Conservation (phyloP, 345 rosid species). For the Syzygium grande region DNA sequence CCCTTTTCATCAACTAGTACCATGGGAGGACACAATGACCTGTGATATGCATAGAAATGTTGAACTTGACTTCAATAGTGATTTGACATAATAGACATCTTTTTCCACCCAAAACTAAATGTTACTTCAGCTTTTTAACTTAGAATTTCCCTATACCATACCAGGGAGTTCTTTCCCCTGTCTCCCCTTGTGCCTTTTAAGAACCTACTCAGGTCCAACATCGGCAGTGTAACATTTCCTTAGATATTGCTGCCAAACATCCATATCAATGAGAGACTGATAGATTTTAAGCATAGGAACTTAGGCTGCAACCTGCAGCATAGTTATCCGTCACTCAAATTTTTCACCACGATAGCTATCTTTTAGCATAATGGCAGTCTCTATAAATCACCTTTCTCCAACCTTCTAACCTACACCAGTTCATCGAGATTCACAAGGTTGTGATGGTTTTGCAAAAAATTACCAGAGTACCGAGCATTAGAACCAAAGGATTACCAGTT, state of each 20-base stretch:
- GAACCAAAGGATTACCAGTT: background rate
- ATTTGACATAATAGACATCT: no score
- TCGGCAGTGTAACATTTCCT: background rate
- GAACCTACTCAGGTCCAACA: no score
- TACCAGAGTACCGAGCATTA: background rate
- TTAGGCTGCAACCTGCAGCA: background rate
- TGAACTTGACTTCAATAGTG: no score
- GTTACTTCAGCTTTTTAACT: background rate
- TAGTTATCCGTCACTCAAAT: background rate
- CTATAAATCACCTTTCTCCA: background rate
- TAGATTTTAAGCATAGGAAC: background rate
- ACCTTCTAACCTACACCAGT: background rate
- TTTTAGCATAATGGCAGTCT: background rate
- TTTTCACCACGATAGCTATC: background rate
- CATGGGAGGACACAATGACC: no score
- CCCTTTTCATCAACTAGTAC: no score
- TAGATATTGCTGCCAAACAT: background rate
- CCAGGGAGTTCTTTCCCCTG: no score
- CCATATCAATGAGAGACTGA: background rate
- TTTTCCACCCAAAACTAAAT: background rate
- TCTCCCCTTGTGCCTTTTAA: no score
- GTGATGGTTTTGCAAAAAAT: background rate
- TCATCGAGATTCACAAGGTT: background rate
- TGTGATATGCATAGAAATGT: no score
- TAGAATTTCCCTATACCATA: background rate